Conservation (phyloP, 306 rosid species). For the Gastrolobium villosum region DNA sequence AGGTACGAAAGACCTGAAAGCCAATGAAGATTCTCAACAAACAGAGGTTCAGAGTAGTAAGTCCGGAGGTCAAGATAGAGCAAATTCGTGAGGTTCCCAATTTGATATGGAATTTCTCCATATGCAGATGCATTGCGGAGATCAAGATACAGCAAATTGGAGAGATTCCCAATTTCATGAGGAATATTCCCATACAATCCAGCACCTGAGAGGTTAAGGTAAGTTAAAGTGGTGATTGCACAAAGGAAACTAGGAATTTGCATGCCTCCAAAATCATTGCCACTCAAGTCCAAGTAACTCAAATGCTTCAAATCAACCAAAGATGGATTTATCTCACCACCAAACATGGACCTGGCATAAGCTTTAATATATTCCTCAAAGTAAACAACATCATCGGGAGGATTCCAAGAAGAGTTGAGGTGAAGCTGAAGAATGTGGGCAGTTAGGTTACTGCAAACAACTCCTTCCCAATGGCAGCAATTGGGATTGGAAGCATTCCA, state of each 20-base stretch:
- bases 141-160: conserved; percentile 16
- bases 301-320: conserved; percentile 27
- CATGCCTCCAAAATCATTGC: conserved; percentile 14
- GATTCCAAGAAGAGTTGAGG: conserved; percentile 10
- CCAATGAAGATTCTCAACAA: conserved; percentile 31
- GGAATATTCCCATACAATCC: neutral
- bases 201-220: neutral
- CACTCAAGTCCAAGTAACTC: conserved; percentile 30
- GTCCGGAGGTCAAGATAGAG: neutral
- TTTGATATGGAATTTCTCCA: conserved; percentile 25
- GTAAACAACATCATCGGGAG: too few relatives aligned
- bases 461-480: neutral
- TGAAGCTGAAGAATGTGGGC: neutral
- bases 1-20: conserved; percentile 5
- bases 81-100: conserved; percentile 37
- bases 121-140: fast-evolving
- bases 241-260: conserved; percentile 8
- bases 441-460: neutral
- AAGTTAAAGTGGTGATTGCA: conserved; percentile 8
- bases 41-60: too few relatives aligned
- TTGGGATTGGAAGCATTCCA: neutral
- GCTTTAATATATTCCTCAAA: too few relatives aligned
- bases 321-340: neutral
- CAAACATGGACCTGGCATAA: too few relatives aligned
- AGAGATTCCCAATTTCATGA: conserved; percentile 29